Percentiles rank a stretch among this genome's conserved stretches.
These are phyloP conservation scores for Beauveria medogensis DNA, from an alignment of 2,329 filamentous ascomycete genomes.

Conservation along the genomic window DNA sequence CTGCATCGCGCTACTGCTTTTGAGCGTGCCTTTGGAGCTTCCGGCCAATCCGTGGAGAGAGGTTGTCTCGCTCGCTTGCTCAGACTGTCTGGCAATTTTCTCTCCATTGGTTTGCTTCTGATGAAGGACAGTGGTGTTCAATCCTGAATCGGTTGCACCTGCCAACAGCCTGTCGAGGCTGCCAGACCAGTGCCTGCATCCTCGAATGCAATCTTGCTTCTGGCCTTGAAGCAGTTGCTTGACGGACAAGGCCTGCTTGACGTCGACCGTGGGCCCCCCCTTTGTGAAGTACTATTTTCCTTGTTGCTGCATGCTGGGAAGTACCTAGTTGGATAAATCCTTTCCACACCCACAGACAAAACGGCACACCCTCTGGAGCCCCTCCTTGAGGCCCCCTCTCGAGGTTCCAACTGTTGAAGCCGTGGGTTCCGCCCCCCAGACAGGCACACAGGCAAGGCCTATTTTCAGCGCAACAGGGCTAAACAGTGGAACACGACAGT, in stretches of 20 bases:
- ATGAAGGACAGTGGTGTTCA: neutral
- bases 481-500: slow-evolving; percentile 7
- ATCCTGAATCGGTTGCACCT: neutral
- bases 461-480: slow-evolving; percentile 12
- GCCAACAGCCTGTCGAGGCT: neutral
- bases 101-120: neutral
- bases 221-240: neutral
- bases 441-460: neutral
- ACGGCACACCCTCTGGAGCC: neutral
- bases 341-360: neutral
- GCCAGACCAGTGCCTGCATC: too few species aligned
- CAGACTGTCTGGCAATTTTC: neutral
- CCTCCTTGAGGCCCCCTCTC: too few species aligned
- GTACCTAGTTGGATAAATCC: neutral
- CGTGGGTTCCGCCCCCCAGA: neutral
- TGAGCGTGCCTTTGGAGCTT: neutral
- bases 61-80: neutral
- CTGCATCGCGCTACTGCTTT: neutral
- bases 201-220: too few species aligned
- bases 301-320: neutral
- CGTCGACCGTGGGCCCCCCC: neutral
- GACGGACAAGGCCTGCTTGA: neutral
- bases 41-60: neutral
- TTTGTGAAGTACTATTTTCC: neutral
- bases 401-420: neutral